Evolutionary conservation across 2,329 filamentous ascomycete genomes (phyloP).

Genomic region (Sordariomycetes sp.): DNA sequence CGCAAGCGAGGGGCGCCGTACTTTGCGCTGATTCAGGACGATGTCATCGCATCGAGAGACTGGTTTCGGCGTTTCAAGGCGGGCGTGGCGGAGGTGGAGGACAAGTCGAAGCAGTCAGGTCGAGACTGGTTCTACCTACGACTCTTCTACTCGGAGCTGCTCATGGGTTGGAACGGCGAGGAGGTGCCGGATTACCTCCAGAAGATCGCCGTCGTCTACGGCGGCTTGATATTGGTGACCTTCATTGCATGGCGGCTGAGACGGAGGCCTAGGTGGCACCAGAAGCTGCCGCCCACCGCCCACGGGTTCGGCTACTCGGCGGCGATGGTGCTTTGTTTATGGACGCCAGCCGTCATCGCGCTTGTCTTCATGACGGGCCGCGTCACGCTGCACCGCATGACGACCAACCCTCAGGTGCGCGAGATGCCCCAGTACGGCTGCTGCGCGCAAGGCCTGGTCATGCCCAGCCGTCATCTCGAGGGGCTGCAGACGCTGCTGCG

Average conservation of each 20-base stretch:
- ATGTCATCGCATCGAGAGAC: slow-evolving; percentile 22
- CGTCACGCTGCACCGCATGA: slow-evolving; percentile 15
- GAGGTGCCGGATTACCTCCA: slow-evolving; percentile 19
- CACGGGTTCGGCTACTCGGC: slow-evolving; percentile 13
- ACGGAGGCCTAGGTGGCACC: neutral
- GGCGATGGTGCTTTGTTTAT: slow-evolving; percentile 17
- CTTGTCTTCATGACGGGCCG: slow-evolving; percentile 20
- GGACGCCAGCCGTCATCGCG: slow-evolving; percentile 20
- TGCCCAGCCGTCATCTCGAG: slow-evolving; percentile 19
- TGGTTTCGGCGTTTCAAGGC: slow-evolving; percentile 20
- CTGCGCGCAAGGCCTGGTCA: slow-evolving; percentile 26
- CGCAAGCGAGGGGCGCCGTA: slow-evolving; percentile 16
- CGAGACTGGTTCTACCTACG: slow-evolving; percentile 25
- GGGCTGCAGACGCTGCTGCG: slow-evolving; percentile 15
- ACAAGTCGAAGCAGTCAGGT: slow-evolving; percentile 6
- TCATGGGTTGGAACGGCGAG: slow-evolving; percentile 28
- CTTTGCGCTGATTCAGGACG: slow-evolving; percentile 27
- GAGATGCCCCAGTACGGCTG: slow-evolving; percentile 28
- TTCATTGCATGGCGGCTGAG: slow-evolving; percentile 3
- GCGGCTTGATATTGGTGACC: slow-evolving; percentile 10
- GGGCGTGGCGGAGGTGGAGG: slow-evolving; percentile 18
- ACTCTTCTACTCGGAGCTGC: slow-evolving; percentile 26
- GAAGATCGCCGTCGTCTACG: slow-evolving; percentile 16
- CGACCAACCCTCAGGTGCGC: slow-evolving; percentile 13
- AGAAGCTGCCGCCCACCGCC: slow-evolving; percentile 4